phyloP scores from a whole-genome alignment of 2,329 filamentous ascomycete species.

The Aureobasidium sp. region DNA sequence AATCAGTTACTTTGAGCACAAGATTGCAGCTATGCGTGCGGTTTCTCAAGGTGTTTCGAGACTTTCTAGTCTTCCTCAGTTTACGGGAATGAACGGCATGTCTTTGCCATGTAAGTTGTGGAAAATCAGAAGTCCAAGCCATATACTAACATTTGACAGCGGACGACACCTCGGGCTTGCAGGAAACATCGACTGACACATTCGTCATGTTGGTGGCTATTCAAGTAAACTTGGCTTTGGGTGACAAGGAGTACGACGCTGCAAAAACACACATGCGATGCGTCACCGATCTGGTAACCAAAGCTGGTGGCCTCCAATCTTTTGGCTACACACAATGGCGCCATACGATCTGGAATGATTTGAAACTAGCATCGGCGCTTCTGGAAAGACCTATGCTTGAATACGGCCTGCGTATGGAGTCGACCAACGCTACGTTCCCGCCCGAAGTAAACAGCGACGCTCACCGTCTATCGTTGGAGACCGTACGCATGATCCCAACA shows the following conservation, averaged over 20 bases:
- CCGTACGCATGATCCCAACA: conserved; percentile 2
- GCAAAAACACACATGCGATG: conserved; percentile 9
- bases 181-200: conserved; percentile 1
- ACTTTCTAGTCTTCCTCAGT: conserved; percentile 5
- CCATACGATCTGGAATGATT: conserved; percentile 9
- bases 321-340: conserved; percentile 11
- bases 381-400: conserved; percentile 5
- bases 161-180: not conserved
- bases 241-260: conserved; percentile 9
- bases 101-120: not conserved
- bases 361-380: conserved; percentile 5
- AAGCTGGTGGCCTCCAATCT: conserved; percentile 2
- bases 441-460: not conserved
- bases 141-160: not conserved
- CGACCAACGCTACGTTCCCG: not conserved
- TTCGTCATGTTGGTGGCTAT: conserved; percentile 10
- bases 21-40: conserved; percentile 10
- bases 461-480: conserved; percentile 3
- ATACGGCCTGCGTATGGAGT: not conserved
- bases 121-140: no score
- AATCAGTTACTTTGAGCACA: conserved; percentile 9
- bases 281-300: not conserved
- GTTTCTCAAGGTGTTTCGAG: conserved; percentile 5
- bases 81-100: not conserved
- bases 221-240: conserved; percentile 2